Evolutionary conservation across 2,329 filamentous ascomycete species (phyloP).

Genomic region (Fusarium heterosporum): DNA sequence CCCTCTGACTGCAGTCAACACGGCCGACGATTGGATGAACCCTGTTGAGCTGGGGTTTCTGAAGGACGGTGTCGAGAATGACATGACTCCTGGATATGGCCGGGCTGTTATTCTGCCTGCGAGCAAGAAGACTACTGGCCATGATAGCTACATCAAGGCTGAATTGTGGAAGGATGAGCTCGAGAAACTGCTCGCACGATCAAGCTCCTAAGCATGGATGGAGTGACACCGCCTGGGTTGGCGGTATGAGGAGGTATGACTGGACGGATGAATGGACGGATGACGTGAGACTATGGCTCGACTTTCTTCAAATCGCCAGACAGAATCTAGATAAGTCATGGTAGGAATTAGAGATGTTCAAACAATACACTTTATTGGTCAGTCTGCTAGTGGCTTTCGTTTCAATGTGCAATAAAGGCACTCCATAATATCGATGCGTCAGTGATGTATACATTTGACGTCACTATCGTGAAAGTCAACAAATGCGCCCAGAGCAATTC

Average conservation of each 20-base stretch:
- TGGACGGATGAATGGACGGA: background rate
- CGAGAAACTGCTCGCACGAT: background rate
- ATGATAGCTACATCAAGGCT: slow-evolving; percentile 31
- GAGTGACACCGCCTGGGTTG: fast-evolving
- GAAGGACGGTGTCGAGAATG: background rate
- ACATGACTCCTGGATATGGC: slow-evolving; percentile 14
- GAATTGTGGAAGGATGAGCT: slow-evolving; percentile 30
- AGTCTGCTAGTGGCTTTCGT: background rate
- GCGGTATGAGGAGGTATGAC: background rate
- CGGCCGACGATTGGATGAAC: slow-evolving; percentile 32
- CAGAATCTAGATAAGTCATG: background rate
- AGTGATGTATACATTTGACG: slow-evolving; percentile 22
- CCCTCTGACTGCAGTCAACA: slow-evolving; percentile 29
- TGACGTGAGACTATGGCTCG: background rate
- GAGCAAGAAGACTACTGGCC: slow-evolving; percentile 16
- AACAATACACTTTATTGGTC: background rate
- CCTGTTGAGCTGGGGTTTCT: slow-evolving; percentile 14
- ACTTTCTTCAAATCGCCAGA: background rate
- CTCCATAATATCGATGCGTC: slow-evolving; percentile 26
- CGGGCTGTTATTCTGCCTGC: slow-evolving; percentile 1
- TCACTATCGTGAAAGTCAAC: slow-evolving; percentile 4
- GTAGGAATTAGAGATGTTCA: fast-evolving
- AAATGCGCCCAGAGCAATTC: background rate
- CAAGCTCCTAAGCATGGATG: fast-evolving
- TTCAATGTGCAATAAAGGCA: background rate